Base-by-base conservation (phyloP, 1,284 basidiomycete genomes). In the Puccinia sorghi region DNA sequence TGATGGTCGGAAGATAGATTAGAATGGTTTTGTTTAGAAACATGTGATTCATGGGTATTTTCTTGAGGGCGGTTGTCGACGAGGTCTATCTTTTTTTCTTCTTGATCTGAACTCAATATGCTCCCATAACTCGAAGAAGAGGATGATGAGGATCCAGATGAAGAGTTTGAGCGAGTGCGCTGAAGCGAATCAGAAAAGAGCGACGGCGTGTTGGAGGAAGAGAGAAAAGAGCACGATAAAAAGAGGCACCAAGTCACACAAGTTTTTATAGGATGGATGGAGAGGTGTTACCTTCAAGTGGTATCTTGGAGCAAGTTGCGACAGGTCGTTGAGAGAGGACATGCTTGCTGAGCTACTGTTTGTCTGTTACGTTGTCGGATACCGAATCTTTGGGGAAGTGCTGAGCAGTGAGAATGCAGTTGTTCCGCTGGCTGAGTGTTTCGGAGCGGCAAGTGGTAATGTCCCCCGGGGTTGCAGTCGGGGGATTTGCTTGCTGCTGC, bases 121-220 rank as follows among this genome's bases (percentile, higher is more conserved):
- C 75, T 78, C 11, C 75, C 75, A 70, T 78, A 78, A n/a, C 75
- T 67, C 43, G 76, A 79, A 54, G 76, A 72, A 39, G 52, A 59
- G 3, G 67, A 52, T 48, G 67, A 66, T 25, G 67, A 52, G 43
- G 69, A 64, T 50, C 39, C 32, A 13, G 76, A 79, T 52, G 27
- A 43, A 12, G 69, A 63, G 20, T 12, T 41, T 20, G 67, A 64
- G 54, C 69, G 67, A 48, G 46, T 48, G 43, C 48, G 64, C 59
- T 56, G 63, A 37, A 17, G n/a, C n/a, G 66, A 22, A 54, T 46
- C 3, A 17, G 13, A 20, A 63, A 7, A 41, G 20, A 39, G 50
- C 9, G 27, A 27, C 32, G 67, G 48, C 41, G 64, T n/a, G n/a
- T n/a, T n/a, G 48, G 50, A 50, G 67, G 41, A 70, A 6, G 27